These are phyloP conservation scores for Aspergillus neotritici DNA, from an alignment of 2,329 filamentous ascomycete genomes.

Conservation along the genomic window DNA sequence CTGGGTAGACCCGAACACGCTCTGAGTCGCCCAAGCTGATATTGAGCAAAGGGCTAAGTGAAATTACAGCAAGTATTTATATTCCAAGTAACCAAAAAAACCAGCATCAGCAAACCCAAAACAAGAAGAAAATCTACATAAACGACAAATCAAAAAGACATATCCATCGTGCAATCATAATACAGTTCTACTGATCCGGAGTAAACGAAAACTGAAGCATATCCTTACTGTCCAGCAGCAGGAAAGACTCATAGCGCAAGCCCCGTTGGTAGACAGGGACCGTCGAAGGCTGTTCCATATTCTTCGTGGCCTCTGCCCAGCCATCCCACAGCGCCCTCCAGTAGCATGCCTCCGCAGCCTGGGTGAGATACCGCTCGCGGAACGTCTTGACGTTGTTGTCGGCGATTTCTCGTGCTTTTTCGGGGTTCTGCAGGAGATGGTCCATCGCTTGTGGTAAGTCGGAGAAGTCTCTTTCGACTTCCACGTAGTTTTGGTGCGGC, in stretches of 20 bases:
- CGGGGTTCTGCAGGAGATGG: slow-evolving; percentile 31
- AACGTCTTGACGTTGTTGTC: slow-evolving; percentile 42
- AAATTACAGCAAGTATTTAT: no score
- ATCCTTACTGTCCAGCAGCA: slow-evolving; percentile 20
- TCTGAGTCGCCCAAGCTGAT: no score
- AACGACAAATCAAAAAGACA: no score
- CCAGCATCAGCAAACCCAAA: no score
- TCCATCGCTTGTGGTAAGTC: slow-evolving; percentile 43
- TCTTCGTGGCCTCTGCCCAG: slow-evolving; percentile 20
- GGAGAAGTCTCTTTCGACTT: slow-evolving; percentile 48
- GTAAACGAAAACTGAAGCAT: slow-evolving; percentile 18
- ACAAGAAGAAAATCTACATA: no score
- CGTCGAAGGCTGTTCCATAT: slow-evolving; percentile 7
- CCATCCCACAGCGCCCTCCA: slow-evolving; percentile 43
- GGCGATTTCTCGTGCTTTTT: slow-evolving; percentile 41
- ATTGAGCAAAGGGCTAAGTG: no score
- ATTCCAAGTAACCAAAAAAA: no score
- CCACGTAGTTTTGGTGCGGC: slow-evolving; percentile 43
- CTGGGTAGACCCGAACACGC: no score
- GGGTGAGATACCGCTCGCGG: slow-evolving; percentile 46
- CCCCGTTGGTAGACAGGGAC: slow-evolving; percentile 11
- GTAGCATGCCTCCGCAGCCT: slow-evolving; percentile 48
- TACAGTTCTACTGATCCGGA: no score
- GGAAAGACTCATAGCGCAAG: slow-evolving; percentile 27
- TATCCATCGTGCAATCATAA: no score